These are phyloP conservation scores for Rhododendron henanense DNA, from an alignment of 148 eudicot genomes.

Conservation along the genomic window DNA sequence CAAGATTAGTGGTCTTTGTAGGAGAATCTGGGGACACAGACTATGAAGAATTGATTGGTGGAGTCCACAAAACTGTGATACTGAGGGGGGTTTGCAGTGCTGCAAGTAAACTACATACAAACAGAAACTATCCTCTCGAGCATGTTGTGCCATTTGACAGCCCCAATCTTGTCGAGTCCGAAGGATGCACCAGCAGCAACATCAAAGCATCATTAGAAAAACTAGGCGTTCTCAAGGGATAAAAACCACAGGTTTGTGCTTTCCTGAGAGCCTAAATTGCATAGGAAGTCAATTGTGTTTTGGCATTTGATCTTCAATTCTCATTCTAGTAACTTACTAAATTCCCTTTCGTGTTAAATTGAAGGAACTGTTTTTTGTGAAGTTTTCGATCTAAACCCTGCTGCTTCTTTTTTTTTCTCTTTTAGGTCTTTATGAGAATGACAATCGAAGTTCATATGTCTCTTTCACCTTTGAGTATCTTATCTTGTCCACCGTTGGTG, in stretches of 20 bases:
- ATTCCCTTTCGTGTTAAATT: too few species aligned
- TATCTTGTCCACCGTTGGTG: neutral
- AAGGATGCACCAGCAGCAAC: constrained; percentile 21
- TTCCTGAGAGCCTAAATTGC: neutral
- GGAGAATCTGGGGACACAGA: constrained; percentile 47
- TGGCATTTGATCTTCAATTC: neutral
- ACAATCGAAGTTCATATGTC: neutral
- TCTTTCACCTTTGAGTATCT: neutral
- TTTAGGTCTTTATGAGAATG: neutral
- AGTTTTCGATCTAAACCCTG: neutral
- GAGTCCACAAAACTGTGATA: constrained; percentile 43
- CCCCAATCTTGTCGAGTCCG: constrained; percentile 20
- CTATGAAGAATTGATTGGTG: constrained; percentile 40
- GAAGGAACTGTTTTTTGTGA: neutral
- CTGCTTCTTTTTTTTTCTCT: neutral
- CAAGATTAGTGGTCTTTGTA: constrained; percentile 35
- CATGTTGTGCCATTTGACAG: constrained; percentile 24
- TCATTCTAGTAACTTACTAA: neutral
- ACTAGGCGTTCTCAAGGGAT: constrained; percentile 21
- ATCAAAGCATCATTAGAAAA: constrained; percentile 21
- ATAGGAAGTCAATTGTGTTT: neutral
- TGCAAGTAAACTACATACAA: constrained; percentile 15
- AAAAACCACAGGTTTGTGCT: constrained; percentile 9
- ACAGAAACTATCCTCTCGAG: constrained; percentile 39
- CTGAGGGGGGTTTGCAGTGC: constrained; percentile 25